Percentiles rank a stretch among this genome's conserved stretches.
Evolutionary conservation across 441 rosid species (phyloP).

Genomic region (Codiaeum variegatum): DNA sequence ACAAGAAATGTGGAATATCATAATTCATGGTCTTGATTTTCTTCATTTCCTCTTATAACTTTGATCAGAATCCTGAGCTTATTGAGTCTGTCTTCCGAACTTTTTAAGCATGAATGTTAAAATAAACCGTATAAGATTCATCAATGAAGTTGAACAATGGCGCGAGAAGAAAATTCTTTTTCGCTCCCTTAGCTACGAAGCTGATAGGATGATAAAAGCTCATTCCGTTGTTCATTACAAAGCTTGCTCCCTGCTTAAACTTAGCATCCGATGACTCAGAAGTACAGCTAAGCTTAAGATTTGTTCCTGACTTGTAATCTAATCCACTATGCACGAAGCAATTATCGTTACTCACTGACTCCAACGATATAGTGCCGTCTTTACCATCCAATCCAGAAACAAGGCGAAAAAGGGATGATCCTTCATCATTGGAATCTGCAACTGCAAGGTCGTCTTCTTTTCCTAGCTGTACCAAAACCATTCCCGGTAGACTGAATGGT

Average conservation of each 20-base stretch:
- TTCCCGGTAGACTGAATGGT: constrained; percentile 79
- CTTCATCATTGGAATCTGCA: constrained; percentile 27
- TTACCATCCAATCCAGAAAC: constrained; percentile 70
- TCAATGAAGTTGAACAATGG: constrained; percentile 71
- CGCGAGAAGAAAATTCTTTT: constrained; percentile 56
- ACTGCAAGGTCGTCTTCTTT: constrained; percentile 32
- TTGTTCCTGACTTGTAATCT: constrained; percentile 29
- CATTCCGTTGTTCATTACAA: constrained; percentile 40
- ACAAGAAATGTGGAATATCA: no score
- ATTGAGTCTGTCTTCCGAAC: not conserved
- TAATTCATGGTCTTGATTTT: not conserved
- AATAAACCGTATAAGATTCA: constrained; percentile 77
- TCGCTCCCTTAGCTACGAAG: constrained; percentile 59
- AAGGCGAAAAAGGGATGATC: constrained; percentile 44
- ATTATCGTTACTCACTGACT: constrained; percentile 39
- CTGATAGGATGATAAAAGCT: constrained; percentile 64
- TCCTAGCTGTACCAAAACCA: constrained; percentile 46
- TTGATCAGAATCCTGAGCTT: constrained; percentile 1
- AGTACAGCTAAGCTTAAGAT: constrained; percentile 48
- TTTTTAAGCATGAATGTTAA: constrained; percentile 45
- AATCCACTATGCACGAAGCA: constrained; percentile 59
- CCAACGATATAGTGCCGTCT: constrained; percentile 51
- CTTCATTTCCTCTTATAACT: not conserved
- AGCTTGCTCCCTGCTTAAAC: constrained; percentile 55
- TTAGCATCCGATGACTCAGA: constrained; percentile 32